Percentiles rank a stretch among this genome's conserved stretches.
Conservation (phyloP, 2,329 filamentous ascomycete genomes). For the Immersiporthe knoxdaviesiana region DNA sequence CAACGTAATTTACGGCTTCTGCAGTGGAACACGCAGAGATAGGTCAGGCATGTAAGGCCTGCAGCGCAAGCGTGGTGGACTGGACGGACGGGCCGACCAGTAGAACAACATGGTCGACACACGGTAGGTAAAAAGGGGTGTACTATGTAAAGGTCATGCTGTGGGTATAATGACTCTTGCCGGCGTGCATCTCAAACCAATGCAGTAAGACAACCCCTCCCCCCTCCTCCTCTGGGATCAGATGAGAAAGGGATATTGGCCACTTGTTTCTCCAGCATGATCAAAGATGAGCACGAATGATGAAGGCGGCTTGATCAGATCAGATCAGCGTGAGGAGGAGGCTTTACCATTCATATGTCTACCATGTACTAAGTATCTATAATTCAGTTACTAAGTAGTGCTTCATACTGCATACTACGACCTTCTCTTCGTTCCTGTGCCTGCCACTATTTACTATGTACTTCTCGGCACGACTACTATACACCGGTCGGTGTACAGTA, state of each 20-base stretch:
- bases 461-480: not conserved
- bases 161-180: not conserved
- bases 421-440: too few relatives aligned
- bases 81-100: not conserved
- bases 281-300: not conserved
- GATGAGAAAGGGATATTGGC: not conserved
- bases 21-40: slow-evolving; percentile 1
- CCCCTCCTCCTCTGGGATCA: too few relatives aligned
- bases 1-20: not conserved
- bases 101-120: not conserved
- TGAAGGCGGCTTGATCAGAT: too few relatives aligned
- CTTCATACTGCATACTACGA: not conserved
- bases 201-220: not conserved
- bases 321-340: too few relatives aligned
- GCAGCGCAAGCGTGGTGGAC: not conserved
- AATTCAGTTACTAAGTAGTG: too few relatives aligned
- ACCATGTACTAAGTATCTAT: too few relatives aligned
- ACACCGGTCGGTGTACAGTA: not conserved
- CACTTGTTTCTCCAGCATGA: not conserved
- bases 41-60: not conserved
- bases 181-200: not conserved
- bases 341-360: too few relatives aligned
- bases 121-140: not conserved
- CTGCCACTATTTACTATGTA: too few relatives aligned
- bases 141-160: not conserved